These are phyloP conservation scores for Plantago ovata DNA, from an alignment of 257 asterid genomes.

Conservation along the genomic window DNA sequence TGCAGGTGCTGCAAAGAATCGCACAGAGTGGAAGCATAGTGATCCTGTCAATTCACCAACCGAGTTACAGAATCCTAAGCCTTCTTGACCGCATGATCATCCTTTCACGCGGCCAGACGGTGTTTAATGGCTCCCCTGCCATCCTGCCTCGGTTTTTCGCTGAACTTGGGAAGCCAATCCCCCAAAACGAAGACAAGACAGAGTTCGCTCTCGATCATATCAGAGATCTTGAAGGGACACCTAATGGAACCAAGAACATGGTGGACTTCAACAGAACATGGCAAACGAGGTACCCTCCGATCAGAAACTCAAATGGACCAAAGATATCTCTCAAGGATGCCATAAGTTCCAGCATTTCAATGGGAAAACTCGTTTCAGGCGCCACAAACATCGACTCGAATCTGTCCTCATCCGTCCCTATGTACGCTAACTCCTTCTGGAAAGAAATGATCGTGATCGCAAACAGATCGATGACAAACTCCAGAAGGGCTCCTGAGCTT, in stretches of 20 bases:
- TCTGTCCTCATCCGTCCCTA: constrained; percentile 37
- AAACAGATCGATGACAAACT: constrained; percentile 40
- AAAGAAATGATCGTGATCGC: constrained; percentile 45
- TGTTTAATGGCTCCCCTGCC: constrained; percentile 37
- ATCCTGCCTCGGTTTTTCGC: constrained; percentile 34
- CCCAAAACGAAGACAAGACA: constrained; percentile 38
- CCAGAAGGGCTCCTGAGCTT: constrained; percentile 47
- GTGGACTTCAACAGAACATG: constrained; percentile 39
- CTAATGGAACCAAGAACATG: constrained; percentile 26
- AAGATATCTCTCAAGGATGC: constrained; percentile 39
- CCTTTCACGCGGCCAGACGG: constrained; percentile 51
- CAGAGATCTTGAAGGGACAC: constrained; percentile 38
- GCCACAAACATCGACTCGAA: constrained; percentile 28
- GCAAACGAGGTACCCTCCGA: constrained; percentile 23
- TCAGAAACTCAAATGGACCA: neutral
- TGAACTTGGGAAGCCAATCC: constrained; percentile 45
- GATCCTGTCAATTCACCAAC: constrained; percentile 53
- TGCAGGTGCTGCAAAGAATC: constrained; percentile 46
- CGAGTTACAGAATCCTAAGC: constrained; percentile 48
- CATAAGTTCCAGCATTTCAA: constrained; percentile 47
- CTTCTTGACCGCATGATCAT: constrained; percentile 40
- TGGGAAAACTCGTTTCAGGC: constrained; percentile 51
- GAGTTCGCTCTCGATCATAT: constrained; percentile 54
- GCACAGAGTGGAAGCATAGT: constrained; percentile 61
- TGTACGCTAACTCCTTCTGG: constrained; percentile 48